Percentiles rank a stretch among this genome's conserved stretches.
phyloP scores from a whole-genome alignment of 768 basidiomycete genomes.

The Suillus luteus region DNA sequence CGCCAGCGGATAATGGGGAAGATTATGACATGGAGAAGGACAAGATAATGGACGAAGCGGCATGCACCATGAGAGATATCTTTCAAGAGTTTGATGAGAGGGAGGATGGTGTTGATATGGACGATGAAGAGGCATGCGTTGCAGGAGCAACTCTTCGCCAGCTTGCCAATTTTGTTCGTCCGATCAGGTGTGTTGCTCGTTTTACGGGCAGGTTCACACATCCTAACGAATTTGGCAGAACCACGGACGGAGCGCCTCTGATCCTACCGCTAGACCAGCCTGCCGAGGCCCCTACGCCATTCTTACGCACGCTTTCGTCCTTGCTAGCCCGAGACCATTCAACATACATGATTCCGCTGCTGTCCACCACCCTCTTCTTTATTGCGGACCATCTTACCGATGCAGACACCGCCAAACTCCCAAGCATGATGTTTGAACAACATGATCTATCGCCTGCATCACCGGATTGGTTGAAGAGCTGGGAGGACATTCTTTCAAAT shows the following conservation, averaged over 20 bases:
- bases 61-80: slow-evolving; percentile 69
- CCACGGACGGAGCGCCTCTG: slow-evolving; percentile 44
- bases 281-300: slow-evolving; percentile 55
- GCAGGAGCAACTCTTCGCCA: slow-evolving; percentile 63
- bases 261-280: slow-evolving; percentile 58
- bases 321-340: slow-evolving; percentile 66
- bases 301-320: slow-evolving; percentile 61
- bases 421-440: slow-evolving; percentile 63
- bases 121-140: slow-evolving; percentile 68
- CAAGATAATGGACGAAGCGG: slow-evolving; percentile 66
- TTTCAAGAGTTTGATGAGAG: slow-evolving; percentile 71
- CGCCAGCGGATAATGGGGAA: slow-evolving; percentile 30
- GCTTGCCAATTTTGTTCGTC: slow-evolving; percentile 57
- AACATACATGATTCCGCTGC: slow-evolving; percentile 56
- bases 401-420: slow-evolving; percentile 61
- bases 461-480: slow-evolving; percentile 70
- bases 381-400: slow-evolving; percentile 74
- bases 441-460: slow-evolving; percentile 72
- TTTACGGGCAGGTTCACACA: neutral
- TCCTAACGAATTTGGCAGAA: slow-evolving; percentile 35
- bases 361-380: slow-evolving; percentile 64
- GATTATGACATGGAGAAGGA: slow-evolving; percentile 43
- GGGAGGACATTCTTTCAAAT: slow-evolving; percentile 59
- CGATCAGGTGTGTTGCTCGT: slow-evolving; percentile 51
- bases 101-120: slow-evolving; percentile 55